Percentiles rank a stretch among this genome's conserved stretches.
These are phyloP conservation scores for Flueggea neowawraea DNA, from an alignment of 441 rosid genomes.

Conservation along the genomic window DNA sequence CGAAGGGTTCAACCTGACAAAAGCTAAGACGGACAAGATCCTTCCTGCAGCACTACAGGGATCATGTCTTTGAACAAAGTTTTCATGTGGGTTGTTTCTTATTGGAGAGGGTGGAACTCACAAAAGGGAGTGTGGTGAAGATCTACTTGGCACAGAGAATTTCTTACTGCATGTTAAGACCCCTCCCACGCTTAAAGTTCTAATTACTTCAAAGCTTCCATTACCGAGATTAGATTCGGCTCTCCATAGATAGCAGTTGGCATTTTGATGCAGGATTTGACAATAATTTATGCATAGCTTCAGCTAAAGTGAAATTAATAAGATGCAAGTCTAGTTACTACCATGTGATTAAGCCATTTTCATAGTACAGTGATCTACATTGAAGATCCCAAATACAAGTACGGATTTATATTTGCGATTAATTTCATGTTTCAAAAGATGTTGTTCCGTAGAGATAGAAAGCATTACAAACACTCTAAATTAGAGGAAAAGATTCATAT, in stretches of 20 bases:
- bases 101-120: slow-evolving; percentile 32
- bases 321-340: no score
- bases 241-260: slow-evolving; percentile 11
- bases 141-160: slow-evolving; percentile 18
- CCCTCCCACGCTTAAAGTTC: slow-evolving; percentile 6
- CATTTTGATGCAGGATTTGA: slow-evolving; percentile 18
- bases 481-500: no score
- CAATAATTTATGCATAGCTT: background rate
- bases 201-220: slow-evolving; percentile 11
- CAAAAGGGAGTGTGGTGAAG: slow-evolving; percentile 15
- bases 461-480: no score
- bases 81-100: slow-evolving; percentile 49
- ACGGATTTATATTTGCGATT: no score
- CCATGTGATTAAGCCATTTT: slow-evolving; percentile 19
- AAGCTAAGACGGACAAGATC: slow-evolving; percentile 24
- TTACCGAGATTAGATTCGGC: slow-evolving; percentile 36
- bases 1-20: slow-evolving; percentile 42
- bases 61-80: slow-evolving; percentile 34
- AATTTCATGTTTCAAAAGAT: no score
- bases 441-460: no score
- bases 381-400: slow-evolving; percentile 33
- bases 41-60: slow-evolving; percentile 26
- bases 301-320: background rate
- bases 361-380: slow-evolving; percentile 20
- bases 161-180: slow-evolving; percentile 24